These are phyloP conservation scores for Ophiobolus disseminans DNA, from an alignment of 2,329 filamentous ascomycete genomes.

Conservation along the genomic window DNA sequence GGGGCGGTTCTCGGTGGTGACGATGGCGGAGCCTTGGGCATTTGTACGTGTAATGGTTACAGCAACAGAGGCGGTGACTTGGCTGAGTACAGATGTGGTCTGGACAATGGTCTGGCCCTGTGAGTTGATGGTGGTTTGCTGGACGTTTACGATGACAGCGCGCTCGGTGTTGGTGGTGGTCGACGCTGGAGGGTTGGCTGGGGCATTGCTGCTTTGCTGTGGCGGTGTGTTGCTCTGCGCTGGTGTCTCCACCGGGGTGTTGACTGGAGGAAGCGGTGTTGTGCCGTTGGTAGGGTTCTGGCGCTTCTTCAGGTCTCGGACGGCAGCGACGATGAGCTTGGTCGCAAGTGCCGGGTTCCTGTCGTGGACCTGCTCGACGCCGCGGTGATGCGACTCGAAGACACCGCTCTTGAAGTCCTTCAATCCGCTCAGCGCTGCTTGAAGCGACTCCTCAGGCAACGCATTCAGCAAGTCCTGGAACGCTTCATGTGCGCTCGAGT, in stretches of 20 bases:
- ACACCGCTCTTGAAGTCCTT: slow-evolving; percentile 72
- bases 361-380: slow-evolving; percentile 68
- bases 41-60: slow-evolving; percentile 52
- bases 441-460: slow-evolving; percentile 66
- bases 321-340: slow-evolving; percentile 69
- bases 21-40: slow-evolving; percentile 44
- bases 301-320: slow-evolving; percentile 55
- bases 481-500: slow-evolving; percentile 46
- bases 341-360: slow-evolving; percentile 68
- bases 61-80: slow-evolving; percentile 49
- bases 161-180: slow-evolving; percentile 19
- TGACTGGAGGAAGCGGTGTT: slow-evolving; percentile 10
- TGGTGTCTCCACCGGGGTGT: slow-evolving; percentile 8
- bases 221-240: slow-evolving; percentile 7
- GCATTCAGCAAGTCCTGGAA: slow-evolving; percentile 65
- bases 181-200: slow-evolving; percentile 8
- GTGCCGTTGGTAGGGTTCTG: slow-evolving; percentile 45
- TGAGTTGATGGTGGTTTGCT: slow-evolving; percentile 48
- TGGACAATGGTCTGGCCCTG: slow-evolving; percentile 44
- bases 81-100: slow-evolving; percentile 51
- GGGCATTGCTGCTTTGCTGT: slow-evolving; percentile 8
- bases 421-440: slow-evolving; percentile 70
- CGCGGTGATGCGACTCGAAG: slow-evolving; percentile 68
- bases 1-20: slow-evolving; percentile 48
- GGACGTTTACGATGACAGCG: slow-evolving; percentile 47